phyloP scores from a whole-genome alignment of 2,329 filamentous ascomycete genomes.

The Ophiocordyceps camponoti-leonardi region DNA sequence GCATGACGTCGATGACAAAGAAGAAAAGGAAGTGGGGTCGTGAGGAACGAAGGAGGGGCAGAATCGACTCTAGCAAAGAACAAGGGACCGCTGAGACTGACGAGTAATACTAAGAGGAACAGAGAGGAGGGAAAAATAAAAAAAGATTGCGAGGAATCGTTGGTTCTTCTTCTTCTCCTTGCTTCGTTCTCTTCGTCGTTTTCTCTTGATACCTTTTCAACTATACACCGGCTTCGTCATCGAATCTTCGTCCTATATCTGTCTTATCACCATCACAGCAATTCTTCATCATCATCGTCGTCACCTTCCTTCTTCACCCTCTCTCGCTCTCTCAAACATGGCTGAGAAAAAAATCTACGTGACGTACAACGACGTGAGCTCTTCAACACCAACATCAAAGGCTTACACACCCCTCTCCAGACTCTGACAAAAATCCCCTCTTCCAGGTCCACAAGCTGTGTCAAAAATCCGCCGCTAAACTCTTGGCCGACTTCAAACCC shows the following conservation, averaged over 20 bases:
- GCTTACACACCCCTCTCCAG: too few relatives aligned
- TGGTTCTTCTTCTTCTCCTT: too few relatives aligned
- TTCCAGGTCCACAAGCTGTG: slow-evolving; percentile 89
- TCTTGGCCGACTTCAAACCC: slow-evolving; percentile 74
- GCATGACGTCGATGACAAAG: neutral
- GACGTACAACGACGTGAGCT: slow-evolving; percentile 74
- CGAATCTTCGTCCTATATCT: too few relatives aligned
- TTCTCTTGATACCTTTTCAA: too few relatives aligned
- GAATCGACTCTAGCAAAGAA: neutral
- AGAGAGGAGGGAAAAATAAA: too few relatives aligned
- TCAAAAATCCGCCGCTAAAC: slow-evolving; percentile 64
- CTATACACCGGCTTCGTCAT: too few relatives aligned
- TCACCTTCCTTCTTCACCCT: neutral
- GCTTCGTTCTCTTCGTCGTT: too few relatives aligned
- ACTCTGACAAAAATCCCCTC: slow-evolving; percentile 4
- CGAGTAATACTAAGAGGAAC: neutral
- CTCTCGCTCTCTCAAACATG: slow-evolving; percentile 33
- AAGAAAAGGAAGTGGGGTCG: neutral
- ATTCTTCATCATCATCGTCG: neutral
- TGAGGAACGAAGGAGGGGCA: neutral
- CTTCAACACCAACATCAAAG: slow-evolving; percentile 5
- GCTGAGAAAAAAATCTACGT: slow-evolving; percentile 79
- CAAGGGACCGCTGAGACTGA: neutral
- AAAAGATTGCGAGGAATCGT: too few relatives aligned
- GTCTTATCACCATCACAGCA: too few relatives aligned